Evolutionary conservation across 108 stramenopile species (phyloP).

Genomic region (Bacterosira constricta): DNA sequence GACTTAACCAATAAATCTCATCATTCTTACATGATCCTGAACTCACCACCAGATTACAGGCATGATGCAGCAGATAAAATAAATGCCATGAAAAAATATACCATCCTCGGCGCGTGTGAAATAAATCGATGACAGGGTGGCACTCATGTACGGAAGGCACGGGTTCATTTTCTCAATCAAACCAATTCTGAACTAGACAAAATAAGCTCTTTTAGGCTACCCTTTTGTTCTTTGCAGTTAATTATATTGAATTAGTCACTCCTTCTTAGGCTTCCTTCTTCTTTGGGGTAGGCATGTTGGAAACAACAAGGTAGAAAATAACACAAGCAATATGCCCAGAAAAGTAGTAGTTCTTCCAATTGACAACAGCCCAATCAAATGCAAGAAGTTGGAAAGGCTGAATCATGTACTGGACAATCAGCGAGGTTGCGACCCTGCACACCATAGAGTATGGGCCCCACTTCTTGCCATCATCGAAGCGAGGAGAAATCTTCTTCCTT

Average conservation of each 20-base stretch:
- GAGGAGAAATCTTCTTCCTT: constrained; percentile 84
- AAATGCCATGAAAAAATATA: no score
- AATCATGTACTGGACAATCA: constrained; percentile 81
- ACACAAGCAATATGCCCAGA: constrained; percentile 78
- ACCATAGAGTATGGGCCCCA: constrained; percentile 79
- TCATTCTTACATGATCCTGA: no score
- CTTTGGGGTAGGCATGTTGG: constrained; percentile 65
- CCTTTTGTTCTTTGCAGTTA: no score
- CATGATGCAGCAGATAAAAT: no score
- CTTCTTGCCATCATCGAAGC: constrained; percentile 68
- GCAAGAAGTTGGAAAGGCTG: constrained; percentile 80
- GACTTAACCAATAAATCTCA: no score
- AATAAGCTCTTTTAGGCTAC: no score
- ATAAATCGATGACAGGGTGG: no score
- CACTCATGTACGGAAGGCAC: no score
- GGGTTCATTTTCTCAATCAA: no score
- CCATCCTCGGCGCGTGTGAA: no score
- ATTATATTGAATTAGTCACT: not conserved
- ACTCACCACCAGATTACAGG: no score
- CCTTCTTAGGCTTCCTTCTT: constrained; percentile 51
- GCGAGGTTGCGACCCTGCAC: constrained; percentile 67
- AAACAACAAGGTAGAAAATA: constrained; percentile 62
- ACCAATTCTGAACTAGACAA: no score
- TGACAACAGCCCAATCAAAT: constrained; percentile 59
- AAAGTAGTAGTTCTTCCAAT: constrained; percentile 81